Evolutionary conservation across 371 early-diverging fungal species (phyloP).

Genomic region (Nematocida sp.): DNA sequence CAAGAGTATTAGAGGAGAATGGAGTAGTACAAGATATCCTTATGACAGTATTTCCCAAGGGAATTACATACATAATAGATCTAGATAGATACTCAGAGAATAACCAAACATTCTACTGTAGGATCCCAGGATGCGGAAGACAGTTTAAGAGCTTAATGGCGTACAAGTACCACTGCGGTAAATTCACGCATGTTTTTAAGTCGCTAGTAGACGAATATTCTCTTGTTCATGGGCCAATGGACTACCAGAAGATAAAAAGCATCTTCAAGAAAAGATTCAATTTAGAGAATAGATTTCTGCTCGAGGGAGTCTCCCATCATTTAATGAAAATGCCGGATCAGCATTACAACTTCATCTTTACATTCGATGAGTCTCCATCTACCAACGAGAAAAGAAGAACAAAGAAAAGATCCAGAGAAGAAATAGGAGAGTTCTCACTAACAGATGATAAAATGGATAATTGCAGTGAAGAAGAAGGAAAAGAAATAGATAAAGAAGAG

Average conservation of each 20-base stretch:
- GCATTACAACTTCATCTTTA: slow-evolving; percentile 58
- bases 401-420: not conserved
- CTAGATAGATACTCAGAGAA: slow-evolving; percentile 35
- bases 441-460: not conserved
- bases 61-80: slow-evolving; percentile 52
- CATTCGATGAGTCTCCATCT: slow-evolving; percentile 48
- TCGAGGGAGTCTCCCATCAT: slow-evolving; percentile 57
- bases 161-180: slow-evolving; percentile 60
- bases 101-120: slow-evolving; percentile 49
- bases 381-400: slow-evolving; percentile 49
- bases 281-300: slow-evolving; percentile 46
- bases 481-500: slow-evolving; percentile 21
- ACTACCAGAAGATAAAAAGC: slow-evolving; percentile 40
- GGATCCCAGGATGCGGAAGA: slow-evolving; percentile 56
- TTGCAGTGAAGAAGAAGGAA: slow-evolving; percentile 12
- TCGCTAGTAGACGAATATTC: slow-evolving; percentile 52
- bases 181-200: slow-evolving; percentile 51
- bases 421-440: slow-evolving; percentile 36
- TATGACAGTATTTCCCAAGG: slow-evolving; percentile 37
- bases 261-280: slow-evolving; percentile 50
- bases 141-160: slow-evolving; percentile 59
- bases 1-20: slow-evolving; percentile 40
- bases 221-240: not conserved
- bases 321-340: slow-evolving; percentile 56
- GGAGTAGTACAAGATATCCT: slow-evolving; percentile 48